Evolutionary conservation across 805 yeast species (phyloP).

Genomic region (Metschnikowia anglica): DNA sequence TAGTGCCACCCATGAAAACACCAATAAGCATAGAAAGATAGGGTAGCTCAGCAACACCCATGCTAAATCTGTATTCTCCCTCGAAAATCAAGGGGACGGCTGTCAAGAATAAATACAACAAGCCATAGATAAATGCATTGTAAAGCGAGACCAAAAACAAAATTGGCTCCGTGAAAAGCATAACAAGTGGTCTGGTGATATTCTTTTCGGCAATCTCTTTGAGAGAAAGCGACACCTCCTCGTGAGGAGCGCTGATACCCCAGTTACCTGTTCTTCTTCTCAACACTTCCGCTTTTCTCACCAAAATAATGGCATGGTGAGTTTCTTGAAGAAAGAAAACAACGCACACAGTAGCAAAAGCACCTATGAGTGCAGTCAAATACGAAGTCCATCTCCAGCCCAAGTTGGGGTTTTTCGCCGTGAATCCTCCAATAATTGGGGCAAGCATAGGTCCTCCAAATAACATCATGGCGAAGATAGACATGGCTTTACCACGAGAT

Average conservation of each 20-base stretch:
- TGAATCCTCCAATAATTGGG: constrained; percentile 54
- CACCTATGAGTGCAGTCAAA: constrained; percentile 62
- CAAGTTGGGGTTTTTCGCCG: constrained; percentile 50
- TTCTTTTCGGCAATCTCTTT: constrained; percentile 61
- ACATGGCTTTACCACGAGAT: constrained; percentile 25
- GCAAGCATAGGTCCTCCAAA: constrained; percentile 26
- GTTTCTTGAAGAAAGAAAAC: constrained; percentile 60
- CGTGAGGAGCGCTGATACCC: constrained; percentile 80
- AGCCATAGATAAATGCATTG: constrained; percentile 78
- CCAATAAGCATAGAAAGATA: constrained; percentile 77
- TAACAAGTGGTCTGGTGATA: constrained; percentile 62
- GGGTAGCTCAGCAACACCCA: constrained; percentile 74
- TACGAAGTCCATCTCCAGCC: constrained; percentile 88
- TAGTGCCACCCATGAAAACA: constrained; percentile 53
- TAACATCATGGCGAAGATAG: constrained; percentile 36
- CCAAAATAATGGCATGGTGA: constrained; percentile 67
- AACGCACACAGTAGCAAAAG: constrained; percentile 39
- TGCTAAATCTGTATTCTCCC: constrained; percentile 50
- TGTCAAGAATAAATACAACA: constrained; percentile 67
- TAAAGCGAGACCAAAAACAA: constrained; percentile 65
- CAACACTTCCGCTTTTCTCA: constrained; percentile 58
- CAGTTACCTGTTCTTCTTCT: constrained; percentile 73
- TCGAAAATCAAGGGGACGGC: constrained; percentile 68
- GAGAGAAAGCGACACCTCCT: constrained; percentile 29
- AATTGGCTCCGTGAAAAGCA: constrained; percentile 73